These are phyloP conservation scores for Microdochium bolleyi DNA, from an alignment of 2,329 filamentous ascomycete genomes.

Conservation along the genomic window DNA sequence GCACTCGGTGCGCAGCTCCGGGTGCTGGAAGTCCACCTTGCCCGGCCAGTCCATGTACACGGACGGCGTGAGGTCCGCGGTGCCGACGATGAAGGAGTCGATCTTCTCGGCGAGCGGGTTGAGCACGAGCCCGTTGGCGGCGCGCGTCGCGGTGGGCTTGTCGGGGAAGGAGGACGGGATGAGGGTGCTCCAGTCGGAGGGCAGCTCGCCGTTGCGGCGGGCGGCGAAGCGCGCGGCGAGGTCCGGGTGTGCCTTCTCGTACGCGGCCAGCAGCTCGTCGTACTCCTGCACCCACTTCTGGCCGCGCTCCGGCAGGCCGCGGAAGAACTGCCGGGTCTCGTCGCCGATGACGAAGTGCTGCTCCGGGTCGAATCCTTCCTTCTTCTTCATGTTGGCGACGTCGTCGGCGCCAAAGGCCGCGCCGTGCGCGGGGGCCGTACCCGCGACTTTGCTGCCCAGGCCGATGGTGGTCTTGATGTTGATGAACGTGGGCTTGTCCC, in stretches of 20 bases:
- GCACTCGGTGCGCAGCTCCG: constrained; percentile 9
- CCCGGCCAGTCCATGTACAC: constrained; percentile 41
- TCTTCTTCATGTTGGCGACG: constrained; percentile 44
- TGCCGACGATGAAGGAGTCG: constrained; percentile 35
- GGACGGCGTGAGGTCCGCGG: constrained; percentile 36
- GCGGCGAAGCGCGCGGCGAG: constrained; percentile 31
- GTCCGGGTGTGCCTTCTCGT: constrained; percentile 19
- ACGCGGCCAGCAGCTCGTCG: constrained; percentile 33
- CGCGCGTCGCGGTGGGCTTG: constrained; percentile 39
- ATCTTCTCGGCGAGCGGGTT: constrained; percentile 35
- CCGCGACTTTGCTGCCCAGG: constrained; percentile 34
- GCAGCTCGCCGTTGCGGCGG: constrained; percentile 38
- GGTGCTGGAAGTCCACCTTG: constrained; percentile 40
- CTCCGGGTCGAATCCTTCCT: constrained; percentile 39
- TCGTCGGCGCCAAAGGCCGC: constrained; percentile 45
- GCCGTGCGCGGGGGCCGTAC: constrained; percentile 46
- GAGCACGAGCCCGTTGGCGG: constrained; percentile 36
- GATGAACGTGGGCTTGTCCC: constrained; percentile 45
- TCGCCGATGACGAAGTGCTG: constrained; percentile 35
- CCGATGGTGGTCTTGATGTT: constrained; percentile 51
- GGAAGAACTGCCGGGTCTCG: constrained; percentile 42
- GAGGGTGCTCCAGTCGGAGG: constrained; percentile 37
- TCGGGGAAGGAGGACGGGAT: constrained; percentile 40
- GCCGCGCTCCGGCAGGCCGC: constrained; percentile 35
- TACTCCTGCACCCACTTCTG: constrained; percentile 37